These are phyloP conservation scores for Saccharomycopsis olivae DNA, from an alignment of 805 yeast species.

Conservation along the genomic window DNA sequence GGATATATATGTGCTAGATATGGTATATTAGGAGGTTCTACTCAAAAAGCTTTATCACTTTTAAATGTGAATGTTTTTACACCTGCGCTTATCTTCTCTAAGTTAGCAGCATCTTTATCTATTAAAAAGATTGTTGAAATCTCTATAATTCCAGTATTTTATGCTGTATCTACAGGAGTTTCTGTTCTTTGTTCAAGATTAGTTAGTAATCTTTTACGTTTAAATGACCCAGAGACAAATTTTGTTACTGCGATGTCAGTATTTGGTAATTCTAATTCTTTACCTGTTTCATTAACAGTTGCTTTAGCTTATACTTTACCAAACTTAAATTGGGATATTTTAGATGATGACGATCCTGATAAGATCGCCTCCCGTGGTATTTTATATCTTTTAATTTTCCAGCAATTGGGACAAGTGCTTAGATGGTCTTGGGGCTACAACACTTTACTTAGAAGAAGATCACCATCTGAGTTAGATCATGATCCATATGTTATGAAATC, in stretches of 20 bases:
- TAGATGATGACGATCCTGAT: constrained; percentile 54
- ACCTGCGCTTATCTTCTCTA: constrained; percentile 87
- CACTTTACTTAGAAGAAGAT: constrained; percentile 46
- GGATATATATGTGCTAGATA: constrained; percentile 78
- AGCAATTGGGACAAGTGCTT: constrained; percentile 72
- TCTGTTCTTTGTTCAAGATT: constrained; percentile 54
- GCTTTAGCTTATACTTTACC: constrained; percentile 72
- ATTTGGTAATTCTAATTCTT: constrained; percentile 89
- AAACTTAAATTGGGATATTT: constrained; percentile 63
- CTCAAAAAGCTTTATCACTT: constrained; percentile 67
- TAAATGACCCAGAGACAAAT: constrained; percentile 71
- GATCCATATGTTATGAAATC: constrained; percentile 14
- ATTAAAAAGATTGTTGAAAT: constrained; percentile 71
- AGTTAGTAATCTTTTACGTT: constrained; percentile 39
- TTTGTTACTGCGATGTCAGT: constrained; percentile 96
- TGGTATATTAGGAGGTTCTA: constrained; percentile 56
- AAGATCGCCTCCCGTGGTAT: constrained; percentile 73
- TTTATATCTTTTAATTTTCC: constrained; percentile 61
- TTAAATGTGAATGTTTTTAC: constrained; percentile 89
- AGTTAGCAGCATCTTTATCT: constrained; percentile 58
- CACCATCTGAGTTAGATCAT: constrained; percentile 19
- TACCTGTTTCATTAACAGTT: constrained; percentile 84
- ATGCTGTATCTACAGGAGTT: constrained; percentile 70
- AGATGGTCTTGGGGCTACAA: constrained; percentile 89
- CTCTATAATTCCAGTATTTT: constrained; percentile 75